A percentile compares a stretch with the other conserved stretches of the same genome.
Conservation (phyloP, 495 filamentous ascomycete genomes). For the Podospora conica region DNA sequence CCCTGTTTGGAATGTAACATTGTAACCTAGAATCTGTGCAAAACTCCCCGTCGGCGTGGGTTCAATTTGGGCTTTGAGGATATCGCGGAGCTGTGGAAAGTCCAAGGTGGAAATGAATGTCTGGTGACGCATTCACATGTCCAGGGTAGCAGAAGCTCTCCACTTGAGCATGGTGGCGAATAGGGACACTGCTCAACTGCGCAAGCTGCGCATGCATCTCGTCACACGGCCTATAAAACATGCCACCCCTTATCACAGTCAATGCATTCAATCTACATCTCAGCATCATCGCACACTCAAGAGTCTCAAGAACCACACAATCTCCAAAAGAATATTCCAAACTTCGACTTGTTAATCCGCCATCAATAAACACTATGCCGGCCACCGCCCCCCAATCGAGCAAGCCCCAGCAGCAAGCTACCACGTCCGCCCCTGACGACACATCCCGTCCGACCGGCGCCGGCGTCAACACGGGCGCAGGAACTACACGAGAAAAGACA, state of each 20-base stretch:
- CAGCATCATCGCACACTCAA: not conserved
- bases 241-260: not conserved
- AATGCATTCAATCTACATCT: too few relatives aligned
- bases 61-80: too few relatives aligned
- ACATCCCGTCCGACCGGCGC: slow-evolving; percentile 24
- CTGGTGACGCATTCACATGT: not conserved
- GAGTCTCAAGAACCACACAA: not conserved
- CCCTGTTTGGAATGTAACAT: not conserved
- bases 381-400: not conserved
- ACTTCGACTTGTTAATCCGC: not conserved
- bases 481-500: slow-evolving; percentile 33
- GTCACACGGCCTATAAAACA: not conserved
- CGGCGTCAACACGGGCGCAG: slow-evolving; percentile 36
- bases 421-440: not conserved
- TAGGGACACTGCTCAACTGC: slow-evolving; percentile 3
- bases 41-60: too few relatives aligned
- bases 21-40: not conserved
- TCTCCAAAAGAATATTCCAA: not conserved
- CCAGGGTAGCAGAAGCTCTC: not conserved
- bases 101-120: too few relatives aligned
- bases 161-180: slow-evolving; percentile 1
- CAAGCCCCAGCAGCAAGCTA: not conserved
- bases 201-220: not conserved
- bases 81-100: not conserved
- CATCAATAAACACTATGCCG: not conserved